Evolutionary conservation across 2,329 filamentous ascomycete genomes (phyloP), one percentile per base, ranked within the genome.

Genomic region (Fusarium sp.): DNA sequence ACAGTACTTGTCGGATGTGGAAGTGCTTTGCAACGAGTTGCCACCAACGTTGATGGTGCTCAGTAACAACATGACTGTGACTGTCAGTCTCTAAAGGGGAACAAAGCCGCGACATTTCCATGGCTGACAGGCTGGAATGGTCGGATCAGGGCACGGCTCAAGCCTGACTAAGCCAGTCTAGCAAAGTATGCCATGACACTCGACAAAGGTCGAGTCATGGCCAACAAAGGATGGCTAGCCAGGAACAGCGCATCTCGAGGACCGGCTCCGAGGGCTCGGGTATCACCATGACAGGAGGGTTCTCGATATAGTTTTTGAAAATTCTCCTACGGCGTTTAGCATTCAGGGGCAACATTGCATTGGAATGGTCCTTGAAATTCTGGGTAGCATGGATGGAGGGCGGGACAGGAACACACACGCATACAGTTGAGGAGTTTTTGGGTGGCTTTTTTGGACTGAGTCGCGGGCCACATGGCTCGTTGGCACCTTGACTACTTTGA

Each of bases 11-110:
- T 91, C 88, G 52, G 92, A 94, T 79, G 84, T 95, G 64, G 92
- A 96, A 78, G 88, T 96, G 3, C 81, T 97, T 62, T 95, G 92
- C 78, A 88, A 91, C 74, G 91, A 89, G 11, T 82, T 95, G 66
- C 93, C 94, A 30, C 94, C 94, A 1, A 89, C 90, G 47, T 78
- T 97, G 74, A 82, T 97, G 78, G 92, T 97, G 40, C 87, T 97
- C 80, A 94, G 92, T 79, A 97, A 97, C 80, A 94, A 91, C 75
- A 94, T 97, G 92, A 97, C 93, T 15, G 94, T 97, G 48, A 97
- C 92, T 7, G 92, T 92, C 75, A 92, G 90, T 77, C 80, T 94
- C 66, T 93, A 73, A 58, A 40, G 46, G 52, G 31, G 57, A 56
- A 44, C 46, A 70, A 69, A 63, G 51, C 68, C 65, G 68, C 53